Percentiles rank a stretch among this genome's conserved stretches.
Conservation (phyloP, 805 yeast species). For the Pichia eremophila region DNA sequence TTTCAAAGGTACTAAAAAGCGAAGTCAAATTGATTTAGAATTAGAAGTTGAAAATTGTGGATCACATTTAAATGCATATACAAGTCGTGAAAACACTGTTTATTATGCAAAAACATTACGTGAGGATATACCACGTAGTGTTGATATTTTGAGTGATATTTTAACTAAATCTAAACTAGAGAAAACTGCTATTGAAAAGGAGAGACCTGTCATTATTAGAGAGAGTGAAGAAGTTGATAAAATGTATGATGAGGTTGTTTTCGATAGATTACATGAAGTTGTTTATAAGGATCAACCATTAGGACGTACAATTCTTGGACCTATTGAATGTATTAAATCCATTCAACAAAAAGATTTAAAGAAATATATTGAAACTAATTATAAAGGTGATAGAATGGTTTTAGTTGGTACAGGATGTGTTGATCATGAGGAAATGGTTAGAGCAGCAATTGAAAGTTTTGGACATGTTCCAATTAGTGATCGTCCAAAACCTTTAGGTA, state of each 20-base stretch:
- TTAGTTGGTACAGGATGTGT: constrained; percentile 95
- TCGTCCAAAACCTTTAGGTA: constrained; percentile 60
- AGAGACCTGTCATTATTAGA: constrained; percentile 90
- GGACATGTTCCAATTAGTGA: constrained; percentile 53
- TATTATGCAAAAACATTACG: constrained; percentile 85
- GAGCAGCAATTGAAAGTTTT: constrained; percentile 66
- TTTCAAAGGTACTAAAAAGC: constrained; percentile 81
- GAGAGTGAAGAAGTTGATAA: constrained; percentile 97
- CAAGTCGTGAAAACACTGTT: constrained; percentile 95
- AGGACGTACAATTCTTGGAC: constrained; percentile 95
- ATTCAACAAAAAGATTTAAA: constrained; percentile 70
- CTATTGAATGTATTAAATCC: constrained; percentile 76
- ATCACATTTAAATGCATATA: constrained; percentile 96
- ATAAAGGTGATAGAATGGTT: constrained; percentile 96
- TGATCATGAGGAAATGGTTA: constrained; percentile 74
- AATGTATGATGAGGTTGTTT: constrained; percentile 96
- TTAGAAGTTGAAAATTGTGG: constrained; percentile 94
- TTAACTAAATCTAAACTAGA: constrained; percentile 80
- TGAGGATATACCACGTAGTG: constrained; percentile 73
- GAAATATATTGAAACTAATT: constrained; percentile 73
- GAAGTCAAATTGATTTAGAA: constrained; percentile 79
- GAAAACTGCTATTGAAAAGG: constrained; percentile 81
- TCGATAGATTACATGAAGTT: constrained; percentile 91
- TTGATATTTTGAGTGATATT: constrained; percentile 83
- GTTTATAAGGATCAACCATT: constrained; percentile 85